Evolutionary conservation across 352 stramenopile genomes (phyloP), one percentile per base, ranked within the genome.

Genomic region (Globisporangium emineosum): DNA sequence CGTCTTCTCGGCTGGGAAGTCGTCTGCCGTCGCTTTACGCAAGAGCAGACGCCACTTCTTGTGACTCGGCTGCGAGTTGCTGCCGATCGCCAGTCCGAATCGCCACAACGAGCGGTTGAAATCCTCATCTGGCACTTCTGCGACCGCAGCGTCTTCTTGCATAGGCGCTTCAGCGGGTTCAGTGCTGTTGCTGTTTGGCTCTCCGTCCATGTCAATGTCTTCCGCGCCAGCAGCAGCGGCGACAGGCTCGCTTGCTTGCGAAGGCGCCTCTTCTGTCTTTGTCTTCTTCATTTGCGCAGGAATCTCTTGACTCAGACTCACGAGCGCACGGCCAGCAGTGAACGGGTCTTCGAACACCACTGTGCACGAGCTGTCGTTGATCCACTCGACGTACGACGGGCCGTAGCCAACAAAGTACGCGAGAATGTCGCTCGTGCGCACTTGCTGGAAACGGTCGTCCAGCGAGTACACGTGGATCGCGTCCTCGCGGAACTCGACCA

Each of bases 321-420:
- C 75, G 3, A 95, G 66, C 13, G 83, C 84, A 54, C 86, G 76
- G 0, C 68, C 74, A 12, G 86, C 83, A 0, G 84, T 95, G 50
- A 86, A 86, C 7, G 79, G 60, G 45, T 95, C 86, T 63, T 93
- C 70, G 62, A 95, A 95, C 25, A 95, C 81, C 19, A 95, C 69
- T 1, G 84, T 95, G 57, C 84, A 93, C 58, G 84, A 83, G 50
- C 81, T 91, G 73, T 95, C 84, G 73, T 95, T 93, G 69, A 93
- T 77, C 86, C 86, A 95, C 63, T 95, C 86, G 47, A 95, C 83
- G 71, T 95, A 95, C 23, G 83, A 90, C 15, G 86, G 86, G 0
- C 84, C 83, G 60, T 91, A 95, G 7, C 83, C 86, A 0, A 72
- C 64, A 60, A 95, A 95, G 55, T 93, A 95, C 43, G 68, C 77